Evolutionary conservation across 192 early-diverging fungal genomes (phyloP), one percentile per base, ranked within the genome.

Genomic region (Linnemannia hyalina): DNA sequence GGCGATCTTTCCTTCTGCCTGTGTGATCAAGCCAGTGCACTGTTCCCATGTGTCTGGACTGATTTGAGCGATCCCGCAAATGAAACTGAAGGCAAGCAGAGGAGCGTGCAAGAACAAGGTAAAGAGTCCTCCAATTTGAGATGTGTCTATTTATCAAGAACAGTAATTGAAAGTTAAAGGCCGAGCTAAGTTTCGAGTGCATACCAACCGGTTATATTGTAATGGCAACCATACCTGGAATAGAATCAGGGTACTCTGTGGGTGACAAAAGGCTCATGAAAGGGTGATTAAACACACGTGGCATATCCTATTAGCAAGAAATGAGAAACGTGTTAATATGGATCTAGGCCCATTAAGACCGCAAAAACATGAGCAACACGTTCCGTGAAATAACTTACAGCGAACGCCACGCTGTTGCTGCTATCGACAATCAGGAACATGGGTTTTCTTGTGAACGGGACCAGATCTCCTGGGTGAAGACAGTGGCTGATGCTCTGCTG

Each of bases 371-470:
- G 13, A n/a, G n/a, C 70, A 32, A 4, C 2, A 6, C 42, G 22
- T 47, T n/a, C 26, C 72, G 23, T 1, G 6, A 46, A 32, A 4
- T 23, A 4, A 49, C 81, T 41, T 88, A 95, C 95, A 80, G 93
- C 93, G 90, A 99, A 99, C 8, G 95, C 96, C 5, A 80, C 82
- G 29, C 96, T 96, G 85, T 97, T 96, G 76, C 92, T 94, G 89
- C 97, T 98, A 81, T 99, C 98, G 23, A 99, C 92, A 73, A 99
- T 92, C 29, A 99, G 83, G 78, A 99, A 99, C 79, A 99, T 89
- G 9, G 98, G 96, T 75, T 99, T 98, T 70, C 98, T 91, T 55
- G 97, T 98, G 75, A 97, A 99, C 0, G 98, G 98, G 15, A 98
- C 82, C 41, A 99, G 90, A 78, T 99, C 98, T 4, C 92, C 91